Evolutionary conservation across 1,284 basidiomycete genomes (phyloP).

Genomic region (Blastosporella zonata): DNA sequence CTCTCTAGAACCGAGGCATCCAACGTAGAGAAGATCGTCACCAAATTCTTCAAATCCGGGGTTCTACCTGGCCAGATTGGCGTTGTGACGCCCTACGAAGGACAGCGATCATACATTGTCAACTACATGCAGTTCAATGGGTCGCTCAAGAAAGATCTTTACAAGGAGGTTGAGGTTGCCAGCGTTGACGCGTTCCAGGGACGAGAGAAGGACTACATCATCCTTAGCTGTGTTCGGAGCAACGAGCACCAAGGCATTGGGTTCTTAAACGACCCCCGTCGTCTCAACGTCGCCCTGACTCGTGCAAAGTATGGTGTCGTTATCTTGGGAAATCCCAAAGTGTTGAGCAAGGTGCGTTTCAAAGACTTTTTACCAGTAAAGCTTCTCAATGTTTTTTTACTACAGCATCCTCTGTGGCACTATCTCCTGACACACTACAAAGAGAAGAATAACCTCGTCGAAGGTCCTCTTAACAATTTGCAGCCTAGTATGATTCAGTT

Average conservation of each 20-base stretch:
- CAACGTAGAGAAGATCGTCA: conserved; percentile 99
- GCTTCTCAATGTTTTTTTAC: conserved; percentile 14
- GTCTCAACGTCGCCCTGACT: conserved; percentile 96
- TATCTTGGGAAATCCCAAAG: conserved; percentile 97
- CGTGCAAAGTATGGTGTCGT: conserved; percentile 98
- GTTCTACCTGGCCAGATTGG: conserved; percentile 95
- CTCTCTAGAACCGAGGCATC: conserved; percentile 93
- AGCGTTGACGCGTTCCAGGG: conserved; percentile 99
- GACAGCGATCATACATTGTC: conserved; percentile 97
- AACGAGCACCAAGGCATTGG: conserved; percentile 99
- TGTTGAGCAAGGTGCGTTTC: conserved; percentile 87
- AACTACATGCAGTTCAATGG: conserved; percentile 99
- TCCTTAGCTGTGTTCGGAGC: conserved; percentile 97
- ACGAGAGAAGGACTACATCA: conserved; percentile 99
- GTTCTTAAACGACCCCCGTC: conserved; percentile 96
- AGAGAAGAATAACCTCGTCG: conserved; percentile 91
- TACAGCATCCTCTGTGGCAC: conserved; percentile 96
- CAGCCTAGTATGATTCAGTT: conserved; percentile 99
- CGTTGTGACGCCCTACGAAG: conserved; percentile 98
- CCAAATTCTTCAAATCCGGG: conserved; percentile 99
- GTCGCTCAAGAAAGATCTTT: conserved; percentile 96
- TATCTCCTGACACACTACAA: conserved; percentile 98
- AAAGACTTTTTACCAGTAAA: conserved; percentile 5
- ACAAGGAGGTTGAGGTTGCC: conserved; percentile 99
- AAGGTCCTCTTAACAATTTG: conserved; percentile 94